Evolutionary conservation across 257 asterid genomes (phyloP), one percentile per base, ranked within the genome.

Genomic region (Mitragyna speciosa): DNA sequence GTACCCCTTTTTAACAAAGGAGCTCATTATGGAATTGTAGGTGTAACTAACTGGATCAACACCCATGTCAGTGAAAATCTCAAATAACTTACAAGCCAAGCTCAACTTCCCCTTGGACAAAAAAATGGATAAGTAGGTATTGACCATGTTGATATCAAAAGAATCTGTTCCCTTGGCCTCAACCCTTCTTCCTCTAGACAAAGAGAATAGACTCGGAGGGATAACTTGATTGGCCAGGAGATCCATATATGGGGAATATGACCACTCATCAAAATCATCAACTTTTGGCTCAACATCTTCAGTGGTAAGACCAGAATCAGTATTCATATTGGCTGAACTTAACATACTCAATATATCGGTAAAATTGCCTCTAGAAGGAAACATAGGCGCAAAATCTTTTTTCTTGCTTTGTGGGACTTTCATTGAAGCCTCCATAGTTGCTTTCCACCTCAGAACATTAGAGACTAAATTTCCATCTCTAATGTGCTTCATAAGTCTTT

Each of bases 181-280:
- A 47, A 93, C 90, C 56, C 98, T 87, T 65, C 82, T 91, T 69
- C 95, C 98, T 67, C 90, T 83, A 7, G 89, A 80, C 51, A 90
- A 72, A 8, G 94, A 58, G 85, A 87, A 91, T 41, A 80, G 81
- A 73, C 77, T 56, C 70, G 82, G 49, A 26, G 89, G 84, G 76
- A 82, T 52, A 30, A 78, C 81, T 73, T 82, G 84, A 80, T 86
- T 83, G 12, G 97, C 97, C 79, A 95, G 89, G 83, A 30, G 75
- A 87, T 95, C 97, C 97, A 95, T 91, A 77, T 90, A 88, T 11
- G 97, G 99, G 67, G 99, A 95, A 71, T 98, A 91, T 58, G 99
- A 95, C 99, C 98, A 95, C 75, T 90, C 90, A 78, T 94, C 96
- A 63, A 80, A 80, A 73, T 86, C 90, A 43, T 81, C 73, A 56